Percentiles rank a stretch among this genome's conserved stretches.
Evolutionary conservation across 352 stramenopile genomes (phyloP).

Genomic region (Globisporangium viniferum): DNA sequence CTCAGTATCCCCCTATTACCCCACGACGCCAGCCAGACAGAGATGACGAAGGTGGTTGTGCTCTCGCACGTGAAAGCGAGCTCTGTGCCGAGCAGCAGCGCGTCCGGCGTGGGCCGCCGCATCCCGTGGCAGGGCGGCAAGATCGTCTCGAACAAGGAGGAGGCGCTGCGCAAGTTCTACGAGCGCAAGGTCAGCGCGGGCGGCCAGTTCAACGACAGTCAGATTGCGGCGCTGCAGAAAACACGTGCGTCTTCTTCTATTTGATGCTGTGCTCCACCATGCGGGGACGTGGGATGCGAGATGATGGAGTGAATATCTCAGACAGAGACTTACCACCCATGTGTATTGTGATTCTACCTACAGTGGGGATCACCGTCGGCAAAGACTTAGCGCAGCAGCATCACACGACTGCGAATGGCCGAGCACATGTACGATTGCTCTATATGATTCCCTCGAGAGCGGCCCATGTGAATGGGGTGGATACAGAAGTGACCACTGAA

Average conservation of each 20-base stretch:
- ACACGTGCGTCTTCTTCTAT: slow-evolving; percentile 30
- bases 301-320: not conserved
- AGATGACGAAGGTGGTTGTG: slow-evolving; percentile 39
- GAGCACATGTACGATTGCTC: slow-evolving; percentile 13
- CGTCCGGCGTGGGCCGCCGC: slow-evolving; percentile 23
- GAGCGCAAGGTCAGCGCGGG: slow-evolving; percentile 61
- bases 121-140: slow-evolving; percentile 81
- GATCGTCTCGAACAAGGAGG: slow-evolving; percentile 82
- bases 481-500: not conserved
- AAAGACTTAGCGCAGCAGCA: slow-evolving; percentile 11
- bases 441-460: not conserved
- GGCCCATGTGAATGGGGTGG: not conserved
- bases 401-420: slow-evolving; percentile 8
- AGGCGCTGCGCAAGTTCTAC: slow-evolving; percentile 84
- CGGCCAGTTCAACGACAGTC: slow-evolving; percentile 40
- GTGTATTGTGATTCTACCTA: slow-evolving; percentile 1
- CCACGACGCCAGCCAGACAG: not conserved
- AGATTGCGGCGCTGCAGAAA: slow-evolving; percentile 45
- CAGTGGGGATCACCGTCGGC: slow-evolving; percentile 24
- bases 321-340: not conserved
- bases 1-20: not conserved
- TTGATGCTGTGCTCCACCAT: not conserved
- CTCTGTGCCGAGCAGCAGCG: slow-evolving; percentile 17
- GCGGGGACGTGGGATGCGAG: not conserved
- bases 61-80: slow-evolving; percentile 73